A percentile compares a stretch with the other conserved stretches of the same genome.
phyloP scores from a whole-genome alignment of 2,329 filamentous ascomycete genomes.

The Orbilia ellipsospora region DNA sequence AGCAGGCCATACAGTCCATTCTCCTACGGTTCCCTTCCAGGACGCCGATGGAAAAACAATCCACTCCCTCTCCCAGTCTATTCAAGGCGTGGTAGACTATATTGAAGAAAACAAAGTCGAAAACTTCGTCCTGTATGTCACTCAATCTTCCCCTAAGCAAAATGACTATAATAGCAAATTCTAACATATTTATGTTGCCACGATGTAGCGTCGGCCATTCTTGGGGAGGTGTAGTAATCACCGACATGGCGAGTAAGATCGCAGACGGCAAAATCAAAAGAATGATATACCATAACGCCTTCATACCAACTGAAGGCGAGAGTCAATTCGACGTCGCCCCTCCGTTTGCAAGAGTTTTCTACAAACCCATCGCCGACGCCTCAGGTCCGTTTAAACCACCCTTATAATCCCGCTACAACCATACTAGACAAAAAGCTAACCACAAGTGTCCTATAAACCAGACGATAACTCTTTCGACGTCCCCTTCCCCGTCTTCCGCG shows the following conservation, averaged over 20 bases:
- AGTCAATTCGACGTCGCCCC: constrained; percentile 23
- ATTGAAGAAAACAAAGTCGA: constrained; percentile 33
- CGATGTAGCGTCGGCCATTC: constrained; percentile 43
- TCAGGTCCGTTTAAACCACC: constrained; percentile 19
- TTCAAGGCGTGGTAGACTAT: constrained; percentile 26
- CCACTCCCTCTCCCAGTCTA: constrained; percentile 20
- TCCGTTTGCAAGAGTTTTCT: constrained; percentile 16
- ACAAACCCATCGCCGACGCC: constrained; percentile 11
- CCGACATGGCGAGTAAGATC: constrained; percentile 31
- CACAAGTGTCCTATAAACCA: not conserved
- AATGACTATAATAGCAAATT: not conserved
- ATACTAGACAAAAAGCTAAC: not conserved
- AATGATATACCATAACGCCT: constrained; percentile 42
- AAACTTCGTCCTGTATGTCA: constrained; percentile 34
- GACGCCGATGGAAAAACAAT: constrained; percentile 17
- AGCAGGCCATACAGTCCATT: constrained; percentile 44
- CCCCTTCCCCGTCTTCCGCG: constrained; percentile 41
- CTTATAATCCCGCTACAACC: no score
- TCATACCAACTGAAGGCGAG: constrained; percentile 31
- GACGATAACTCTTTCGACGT: constrained; percentile 29
- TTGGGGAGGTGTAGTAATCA: constrained; percentile 42
- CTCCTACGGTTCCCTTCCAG: constrained; percentile 25
- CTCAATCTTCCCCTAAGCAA: no score
- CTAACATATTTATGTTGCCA: not conserved
- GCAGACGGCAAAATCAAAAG: constrained; percentile 40